These are phyloP conservation scores for Lentinula raphanica DNA, from an alignment of 768 basidiomycete genomes.

Conservation along the genomic window DNA sequence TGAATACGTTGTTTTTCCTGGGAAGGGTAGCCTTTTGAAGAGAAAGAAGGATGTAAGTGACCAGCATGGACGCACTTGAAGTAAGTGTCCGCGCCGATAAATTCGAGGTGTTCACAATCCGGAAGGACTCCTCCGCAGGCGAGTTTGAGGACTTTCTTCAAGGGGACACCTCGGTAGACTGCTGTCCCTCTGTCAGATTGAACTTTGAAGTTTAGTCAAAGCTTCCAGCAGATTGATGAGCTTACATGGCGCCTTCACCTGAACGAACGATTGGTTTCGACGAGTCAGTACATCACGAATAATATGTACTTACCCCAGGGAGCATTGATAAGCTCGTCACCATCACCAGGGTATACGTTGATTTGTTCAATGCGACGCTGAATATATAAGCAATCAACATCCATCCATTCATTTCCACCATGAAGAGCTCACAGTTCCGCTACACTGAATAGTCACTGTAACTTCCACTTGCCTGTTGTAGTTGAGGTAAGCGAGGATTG, in stretches of 20 bases:
- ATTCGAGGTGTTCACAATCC: slow-evolving; percentile 47
- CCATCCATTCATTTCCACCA: too few relatives aligned
- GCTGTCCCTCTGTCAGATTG: slow-evolving; percentile 38
- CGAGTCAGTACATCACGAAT: not conserved
- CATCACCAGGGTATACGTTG: slow-evolving; percentile 46
- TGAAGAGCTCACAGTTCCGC: slow-evolving; percentile 30
- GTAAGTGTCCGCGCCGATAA: slow-evolving; percentile 54
- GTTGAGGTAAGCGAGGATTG: not conserved
- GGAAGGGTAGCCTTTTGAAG: not conserved
- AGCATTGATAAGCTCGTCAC: slow-evolving; percentile 47
- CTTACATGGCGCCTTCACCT: slow-evolving; percentile 47
- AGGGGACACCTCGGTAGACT: slow-evolving; percentile 45
- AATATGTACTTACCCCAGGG: slow-evolving; percentile 37
- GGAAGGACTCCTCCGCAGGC: slow-evolving; percentile 47
- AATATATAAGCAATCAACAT: too few relatives aligned
- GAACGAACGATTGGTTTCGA: not conserved
- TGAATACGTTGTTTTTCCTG: slow-evolving; percentile 31
- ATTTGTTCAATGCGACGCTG: slow-evolving; percentile 47
- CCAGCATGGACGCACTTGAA: slow-evolving; percentile 36
- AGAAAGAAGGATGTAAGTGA: too few relatives aligned
- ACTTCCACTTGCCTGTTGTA: slow-evolving; percentile 37
- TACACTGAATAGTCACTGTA: slow-evolving; percentile 52
- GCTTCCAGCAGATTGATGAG: not conserved
- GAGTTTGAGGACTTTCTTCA: slow-evolving; percentile 48
- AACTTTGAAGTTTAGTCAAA: not conserved